Evolutionary conservation across 176 grass and related monocot genomes (phyloP).

Genomic region (Carex scoparia): DNA sequence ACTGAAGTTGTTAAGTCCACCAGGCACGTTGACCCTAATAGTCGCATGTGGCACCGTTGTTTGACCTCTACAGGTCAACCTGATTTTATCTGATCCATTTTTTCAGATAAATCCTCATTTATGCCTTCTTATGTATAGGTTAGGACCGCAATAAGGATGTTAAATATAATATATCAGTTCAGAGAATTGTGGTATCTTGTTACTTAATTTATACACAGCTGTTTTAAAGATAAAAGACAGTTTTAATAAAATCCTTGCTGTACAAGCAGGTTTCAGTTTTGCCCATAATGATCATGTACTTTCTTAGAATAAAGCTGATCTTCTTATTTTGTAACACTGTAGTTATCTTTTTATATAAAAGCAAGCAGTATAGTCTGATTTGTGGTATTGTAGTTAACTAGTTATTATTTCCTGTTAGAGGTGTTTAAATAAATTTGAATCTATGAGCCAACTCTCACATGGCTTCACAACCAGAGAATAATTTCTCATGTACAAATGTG

Average conservation of each 20-base stretch:
- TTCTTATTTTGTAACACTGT: neutral
- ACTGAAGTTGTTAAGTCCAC: constrained; percentile 64
- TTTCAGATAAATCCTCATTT: neutral
- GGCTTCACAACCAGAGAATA: neutral
- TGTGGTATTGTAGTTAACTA: neutral
- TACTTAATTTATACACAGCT: neutral
- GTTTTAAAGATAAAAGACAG: neutral
- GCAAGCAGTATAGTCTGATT: neutral
- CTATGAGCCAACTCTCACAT: neutral
- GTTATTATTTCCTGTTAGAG: neutral
- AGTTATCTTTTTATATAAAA: neutral
- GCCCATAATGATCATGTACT: neutral
- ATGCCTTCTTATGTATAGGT: constrained; percentile 4
- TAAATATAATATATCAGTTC: neutral
- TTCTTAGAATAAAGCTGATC: neutral
- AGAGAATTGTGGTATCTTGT: neutral
- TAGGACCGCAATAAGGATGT: neutral
- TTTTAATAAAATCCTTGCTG: neutral
- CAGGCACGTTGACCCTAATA: constrained; percentile 63
- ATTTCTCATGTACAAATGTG: neutral
- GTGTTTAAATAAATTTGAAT: neutral
- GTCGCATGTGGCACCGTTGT: constrained; percentile 98
- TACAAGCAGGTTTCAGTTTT: neutral
- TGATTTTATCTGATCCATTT: constrained; percentile 59
- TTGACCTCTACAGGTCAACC: constrained; percentile 85